These are phyloP conservation scores for Puccinia horiana DNA, from an alignment of 1,284 basidiomycete species.

Conservation along the genomic window DNA sequence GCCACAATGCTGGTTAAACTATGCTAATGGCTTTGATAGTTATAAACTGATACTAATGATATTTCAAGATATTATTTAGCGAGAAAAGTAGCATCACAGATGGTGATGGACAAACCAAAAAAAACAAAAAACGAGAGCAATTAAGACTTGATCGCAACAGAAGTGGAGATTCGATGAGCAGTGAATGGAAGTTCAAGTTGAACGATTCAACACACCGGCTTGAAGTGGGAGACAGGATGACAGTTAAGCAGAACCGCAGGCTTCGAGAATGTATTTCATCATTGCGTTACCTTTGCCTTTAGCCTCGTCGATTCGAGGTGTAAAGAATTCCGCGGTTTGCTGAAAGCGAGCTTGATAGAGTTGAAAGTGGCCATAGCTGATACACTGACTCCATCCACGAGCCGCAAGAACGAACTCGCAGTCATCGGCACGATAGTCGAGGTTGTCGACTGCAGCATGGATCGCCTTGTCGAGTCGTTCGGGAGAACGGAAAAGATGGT, in stretches of 20 bases:
- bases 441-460: conserved; percentile 74
- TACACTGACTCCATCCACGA: conserved; percentile 93
- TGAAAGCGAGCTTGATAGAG: conserved; percentile 80
- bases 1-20: neutral
- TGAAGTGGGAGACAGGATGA: neutral
- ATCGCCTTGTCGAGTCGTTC: conserved; percentile 71
- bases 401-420: conserved; percentile 92
- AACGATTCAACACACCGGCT: neutral
- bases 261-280: conserved; percentile 55
- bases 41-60: neutral
- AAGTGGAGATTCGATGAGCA: too few species aligned
- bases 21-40: neutral
- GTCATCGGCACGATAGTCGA: conserved; percentile 83
- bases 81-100: neutral
- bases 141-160: neutral
- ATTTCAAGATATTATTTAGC: neutral
- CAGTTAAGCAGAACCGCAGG: conserved; percentile 1
- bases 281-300: conserved; percentile 58
- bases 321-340: conserved; percentile 64
- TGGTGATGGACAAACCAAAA: neutral
- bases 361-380: conserved; percentile 88
- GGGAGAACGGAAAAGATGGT: conserved; percentile 79
- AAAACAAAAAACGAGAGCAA: neutral
- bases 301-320: conserved; percentile 57
- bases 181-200: too few species aligned